A percentile compares a stretch with the other conserved stretches of the same genome.
Evolutionary conservation across 169 alveolate genomes (phyloP).

Genomic region (Plasmodium vinckei): DNA sequence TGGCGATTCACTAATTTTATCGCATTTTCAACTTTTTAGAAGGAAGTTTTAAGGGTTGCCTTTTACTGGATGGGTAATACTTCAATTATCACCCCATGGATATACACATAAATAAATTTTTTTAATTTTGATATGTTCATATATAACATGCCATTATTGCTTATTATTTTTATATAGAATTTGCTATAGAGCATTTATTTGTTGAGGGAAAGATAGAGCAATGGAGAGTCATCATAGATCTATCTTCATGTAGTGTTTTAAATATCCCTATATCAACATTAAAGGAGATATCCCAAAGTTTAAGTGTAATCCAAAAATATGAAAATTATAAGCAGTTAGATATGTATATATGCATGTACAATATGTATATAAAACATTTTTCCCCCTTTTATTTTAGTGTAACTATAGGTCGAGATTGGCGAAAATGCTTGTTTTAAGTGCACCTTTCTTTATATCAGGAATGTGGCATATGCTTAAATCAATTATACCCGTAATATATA

Average conservation of each 20-base stretch:
- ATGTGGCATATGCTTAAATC: constrained; percentile 68
- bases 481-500: constrained; percentile 39
- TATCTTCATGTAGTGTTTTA: constrained; percentile 80
- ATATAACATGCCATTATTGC: neutral
- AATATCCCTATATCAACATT: constrained; percentile 79
- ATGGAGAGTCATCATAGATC: constrained; percentile 84
- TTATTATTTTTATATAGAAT: constrained; percentile 74
- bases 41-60: constrained; percentile 57
- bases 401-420: constrained; percentile 53
- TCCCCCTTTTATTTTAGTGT: constrained; percentile 12
- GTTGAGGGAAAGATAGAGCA: constrained; percentile 84
- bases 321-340: neutral
- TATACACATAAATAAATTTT: neutral
- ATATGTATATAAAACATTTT: neutral
- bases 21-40: neutral
- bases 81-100: neutral
- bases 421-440: constrained; percentile 51
- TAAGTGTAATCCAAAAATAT: constrained; percentile 61
- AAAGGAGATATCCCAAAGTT: constrained; percentile 80
- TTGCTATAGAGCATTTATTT: constrained; percentile 76
- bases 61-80: constrained; percentile 64
- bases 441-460: constrained; percentile 54
- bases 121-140: neutral
- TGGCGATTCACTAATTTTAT: too few species aligned
- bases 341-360: neutral